Evolutionary conservation across 2,329 filamentous ascomycete genomes (phyloP), one percentile per base, ranked within the genome.

Genomic region (Beauveria pseudobassiana): DNA sequence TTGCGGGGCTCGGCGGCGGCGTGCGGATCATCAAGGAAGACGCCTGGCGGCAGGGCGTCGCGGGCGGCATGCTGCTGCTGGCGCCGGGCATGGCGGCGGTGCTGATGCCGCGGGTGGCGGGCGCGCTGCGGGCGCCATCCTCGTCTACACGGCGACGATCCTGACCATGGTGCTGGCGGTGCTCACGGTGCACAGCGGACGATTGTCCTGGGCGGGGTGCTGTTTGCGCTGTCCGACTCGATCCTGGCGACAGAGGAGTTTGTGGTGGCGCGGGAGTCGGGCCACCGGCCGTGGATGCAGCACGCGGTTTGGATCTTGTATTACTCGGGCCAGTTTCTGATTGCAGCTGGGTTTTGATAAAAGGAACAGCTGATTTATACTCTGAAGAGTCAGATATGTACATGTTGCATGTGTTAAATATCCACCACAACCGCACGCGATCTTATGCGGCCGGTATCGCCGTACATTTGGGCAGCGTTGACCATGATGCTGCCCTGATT

Each of bases 391-490:
- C 46, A 14, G 40, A 49, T 40, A 49, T 57, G 28, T 57, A 49
- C 43, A 53, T 40, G 4, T 40, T 38, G 26, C 14, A 56, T 22
- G 34, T 16, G 34, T 28, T 62, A 74, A 26, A 74, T 71, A 48
- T 74, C 73, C 28, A 76, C 71, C 1, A 76, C 71, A 12, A 75
- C 66, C 7, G 73, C 72, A 28, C 74, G 67, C 50, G 75, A 80
- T 30, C 75, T 77, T 46, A 82, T 69, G 64, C 74, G 78, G 2
- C 80, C 81, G 1, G 81, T 79, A 63, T 80, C 80, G 12, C 80
- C 79, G 65, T 81, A 73, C 76, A 83, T 82, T 67, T 84, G 81
- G 1, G 77, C 79, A 1, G 82, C 83, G 66, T 86, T 86, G 34
- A 85, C 77, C 76, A 86, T 77, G 28, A 85, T 64, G 9, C 77